Base-by-base conservation (phyloP, 2,329 filamentous ascomycete genomes). In the Piedraia hortae region DNA sequence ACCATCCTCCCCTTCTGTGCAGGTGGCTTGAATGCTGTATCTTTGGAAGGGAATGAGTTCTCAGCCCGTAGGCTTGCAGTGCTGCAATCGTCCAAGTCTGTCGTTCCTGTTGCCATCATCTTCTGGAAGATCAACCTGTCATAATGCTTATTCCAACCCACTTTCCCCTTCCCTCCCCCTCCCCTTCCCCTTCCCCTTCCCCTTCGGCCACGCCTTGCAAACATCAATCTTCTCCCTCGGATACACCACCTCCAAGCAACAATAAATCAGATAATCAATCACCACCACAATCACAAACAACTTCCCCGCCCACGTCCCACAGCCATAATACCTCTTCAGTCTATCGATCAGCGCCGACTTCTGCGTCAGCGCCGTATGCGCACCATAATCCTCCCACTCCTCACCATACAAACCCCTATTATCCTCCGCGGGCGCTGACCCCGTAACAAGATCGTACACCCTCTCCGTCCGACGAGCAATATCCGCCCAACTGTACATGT, bases 401-500 rank as follows among this genome's bases (percentile, higher is more conserved):
- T 75, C 75, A 39, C 88, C 41, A 21, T 90, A 90, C 37, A 89
- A 89, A 27, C 88, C 75, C 24, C 72, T 67, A 34, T 88, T 75
- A 23, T 42, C 39, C 5, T 31, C 21, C 3, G 37, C 39, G 31
- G 62, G 66, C 23, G 89, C 66, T n/a, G 65, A 66, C 5, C 78
- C 80, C 2, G 67, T 75, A 34, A 97, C 88, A 21, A 85, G 75
- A 41, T 89, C 67, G 45, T 97, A 97, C 1, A 97, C 85, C 14
- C 82, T 62, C 47, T 97, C 85, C 0, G 85, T 93, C 24, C 85
- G 71, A 35, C 72, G 62, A 8, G 85, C 85, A 13, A 97, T 82
- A 42, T 97, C 82, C 13, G 74, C 74, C 85, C 85, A 97, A 2
- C 77, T 89, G 49, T 97, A 97, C 85, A 93, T 93, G 51, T 73